phyloP scores from a whole-genome alignment of 2,329 filamentous ascomycete genomes.

The Byssochlamys sp. region DNA sequence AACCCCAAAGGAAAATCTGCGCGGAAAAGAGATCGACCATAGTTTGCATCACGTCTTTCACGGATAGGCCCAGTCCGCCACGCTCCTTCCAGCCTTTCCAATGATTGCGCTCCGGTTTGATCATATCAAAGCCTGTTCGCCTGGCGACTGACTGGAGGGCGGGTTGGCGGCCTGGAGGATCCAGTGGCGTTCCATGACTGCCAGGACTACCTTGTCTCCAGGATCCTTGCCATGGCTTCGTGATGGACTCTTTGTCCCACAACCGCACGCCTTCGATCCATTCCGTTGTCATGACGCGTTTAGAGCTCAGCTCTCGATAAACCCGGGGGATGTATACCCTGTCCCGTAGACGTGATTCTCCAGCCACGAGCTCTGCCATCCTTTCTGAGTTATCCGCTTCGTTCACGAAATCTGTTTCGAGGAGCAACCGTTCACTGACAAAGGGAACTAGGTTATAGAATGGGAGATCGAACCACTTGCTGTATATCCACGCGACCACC shows the following conservation, averaged over 20 bases:
- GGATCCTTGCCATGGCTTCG: conserved; percentile 66
- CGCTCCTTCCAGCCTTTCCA: conserved; percentile 65
- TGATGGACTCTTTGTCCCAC: conserved; percentile 82
- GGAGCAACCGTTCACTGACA: conserved; percentile 77
- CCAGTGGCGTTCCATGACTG: conserved; percentile 57
- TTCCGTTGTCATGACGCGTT: conserved; percentile 81
- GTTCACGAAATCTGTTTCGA: conserved; percentile 90
- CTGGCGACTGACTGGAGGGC: conserved; percentile 36
- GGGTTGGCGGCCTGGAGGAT: conserved; percentile 40
- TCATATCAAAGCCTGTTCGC: conserved; percentile 33
- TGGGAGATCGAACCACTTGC: conserved; percentile 83
- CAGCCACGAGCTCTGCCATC: conserved; percentile 67
- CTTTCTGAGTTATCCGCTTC: conserved; percentile 79
- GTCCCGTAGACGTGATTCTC: conserved; percentile 64
- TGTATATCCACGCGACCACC: conserved; percentile 72
- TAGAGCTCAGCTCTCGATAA: conserved; percentile 71
- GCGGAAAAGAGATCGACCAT: conserved; percentile 96
- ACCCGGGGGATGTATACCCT: conserved; percentile 82
- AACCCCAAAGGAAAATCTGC: conserved; percentile 95
- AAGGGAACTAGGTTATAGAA: conserved; percentile 85
- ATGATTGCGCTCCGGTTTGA: conserved; percentile 70
- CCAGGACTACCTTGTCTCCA: conserved; percentile 69
- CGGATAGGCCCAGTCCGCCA: conserved; percentile 72
- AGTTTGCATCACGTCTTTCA: conserved; percentile 85
- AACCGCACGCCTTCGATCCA: conserved; percentile 93